Base-by-base conservation (phyloP, 2,329 filamentous ascomycete genomes). In the Pestalotiopsis sp. region DNA sequence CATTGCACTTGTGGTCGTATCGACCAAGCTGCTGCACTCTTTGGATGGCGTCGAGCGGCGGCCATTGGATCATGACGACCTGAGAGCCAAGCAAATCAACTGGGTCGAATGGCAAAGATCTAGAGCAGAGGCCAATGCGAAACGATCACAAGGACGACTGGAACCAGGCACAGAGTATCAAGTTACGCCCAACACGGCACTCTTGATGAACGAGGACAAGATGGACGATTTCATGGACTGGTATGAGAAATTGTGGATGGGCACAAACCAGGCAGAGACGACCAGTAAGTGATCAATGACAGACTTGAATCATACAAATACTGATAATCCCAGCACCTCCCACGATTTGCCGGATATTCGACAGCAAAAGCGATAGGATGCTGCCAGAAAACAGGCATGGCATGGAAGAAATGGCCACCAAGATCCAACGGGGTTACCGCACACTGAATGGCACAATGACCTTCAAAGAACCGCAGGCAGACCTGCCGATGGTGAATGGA, bases 191-290 rank as follows among this genome's bases (percentile, higher is more conserved):
- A 72, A 77, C 30, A 73, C 77, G 20, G 75, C 75, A 9, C 76
- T 81, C 72, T 74, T 66, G 0, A 88, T 93, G 86, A 82, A 83
- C 1, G 80, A 83, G 14, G 77, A 81, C 9, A 87, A 91, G 70
- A 80, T 95, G 48, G 92, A 94, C 73, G 86, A 91, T 68, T 95
- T 94, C 74, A 84, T 97, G 78, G 88, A 93, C 77, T 96, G 92
- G 89, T 94, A 92, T 75, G 89, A 92, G 75, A 84, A 85, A 67
- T 91, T 85, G 58, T 92, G 89, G 83, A 78, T 88, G 5, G 10
- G 48, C 20, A 48, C 26, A 59, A 81, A 83, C 69, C 82, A 85
- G 67, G 77, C 73, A 20, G 76, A 80, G 58, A 73, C 77, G 13
- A 80, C 78, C 70, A 78, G 80, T 79, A 78, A 75, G 72, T 67